Conservation (phyloP, 495 filamentous ascomycete species). For the Hapsidospora chrysogenum region DNA sequence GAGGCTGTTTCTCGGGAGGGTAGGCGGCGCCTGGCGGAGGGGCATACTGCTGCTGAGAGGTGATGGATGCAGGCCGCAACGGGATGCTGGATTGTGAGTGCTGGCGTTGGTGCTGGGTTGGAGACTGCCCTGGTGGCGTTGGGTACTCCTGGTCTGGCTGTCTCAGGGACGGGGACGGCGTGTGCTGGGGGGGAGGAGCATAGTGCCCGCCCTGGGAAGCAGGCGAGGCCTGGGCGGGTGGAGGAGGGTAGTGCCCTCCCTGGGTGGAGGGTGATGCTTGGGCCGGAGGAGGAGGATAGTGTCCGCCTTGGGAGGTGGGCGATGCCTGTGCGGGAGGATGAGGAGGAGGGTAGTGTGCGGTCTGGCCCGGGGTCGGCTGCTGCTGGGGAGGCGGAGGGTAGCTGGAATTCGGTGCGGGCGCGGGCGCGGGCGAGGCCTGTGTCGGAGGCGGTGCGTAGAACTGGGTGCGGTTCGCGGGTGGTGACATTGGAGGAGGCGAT, state of each 20-base stretch:
- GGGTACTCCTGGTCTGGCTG: constrained; percentile 8
- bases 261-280: background rate
- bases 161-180: constrained; percentile 19
- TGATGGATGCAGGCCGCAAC: background rate
- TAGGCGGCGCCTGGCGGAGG: constrained; percentile 8
- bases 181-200: constrained; percentile 19
- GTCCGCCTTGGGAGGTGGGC: constrained; percentile 12
- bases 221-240: constrained; percentile 17
- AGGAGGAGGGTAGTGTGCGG: constrained; percentile 7
- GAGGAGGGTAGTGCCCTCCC: constrained; percentile 12
- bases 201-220: constrained; percentile 11
- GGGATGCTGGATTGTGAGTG: constrained; percentile 2
- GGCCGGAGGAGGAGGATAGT: constrained; percentile 3
- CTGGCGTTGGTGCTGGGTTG: constrained; percentile 4
- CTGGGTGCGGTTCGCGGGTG: constrained; percentile 26
- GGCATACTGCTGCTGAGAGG: constrained; percentile 9
- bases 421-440: constrained; percentile 7
- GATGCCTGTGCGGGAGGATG: constrained; percentile 16
- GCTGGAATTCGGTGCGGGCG: too few relatives aligned
- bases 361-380: too few relatives aligned
- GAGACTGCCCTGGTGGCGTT: background rate
- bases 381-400: constrained; percentile 11
- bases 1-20: constrained; percentile 13
- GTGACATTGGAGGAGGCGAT: constrained; percentile 16
- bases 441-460: constrained; percentile 26